Evolutionary conservation across 768 basidiomycete species (phyloP).

Genomic region (Leucocoprinus birnbaumii): DNA sequence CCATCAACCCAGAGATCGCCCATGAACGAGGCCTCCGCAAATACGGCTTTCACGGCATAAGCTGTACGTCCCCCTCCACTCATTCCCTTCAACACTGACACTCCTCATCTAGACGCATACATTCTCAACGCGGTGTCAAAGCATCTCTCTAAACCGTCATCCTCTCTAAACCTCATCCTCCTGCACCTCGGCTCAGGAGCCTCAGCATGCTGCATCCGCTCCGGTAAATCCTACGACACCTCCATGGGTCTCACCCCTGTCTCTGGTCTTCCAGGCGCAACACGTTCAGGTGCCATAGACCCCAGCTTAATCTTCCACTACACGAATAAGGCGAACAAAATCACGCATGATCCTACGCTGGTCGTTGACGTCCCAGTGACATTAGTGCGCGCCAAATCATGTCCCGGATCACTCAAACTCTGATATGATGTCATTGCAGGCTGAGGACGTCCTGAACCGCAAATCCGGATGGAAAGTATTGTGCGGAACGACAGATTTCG

Average conservation of each 20-base stretch:
- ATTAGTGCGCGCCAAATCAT: constrained; percentile 24
- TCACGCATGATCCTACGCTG: constrained; percentile 51
- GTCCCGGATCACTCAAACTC: too few species aligned
- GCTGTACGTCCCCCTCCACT: constrained; percentile 41
- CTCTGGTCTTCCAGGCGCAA: constrained; percentile 87
- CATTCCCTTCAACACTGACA: background rate
- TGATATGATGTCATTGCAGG: constrained; percentile 26
- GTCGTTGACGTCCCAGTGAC: constrained; percentile 53
- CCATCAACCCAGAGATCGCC: constrained; percentile 65
- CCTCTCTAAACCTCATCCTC: constrained; percentile 69
- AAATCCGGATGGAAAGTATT: constrained; percentile 78
- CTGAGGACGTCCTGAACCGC: constrained; percentile 73
- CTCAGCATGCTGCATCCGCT: constrained; percentile 70
- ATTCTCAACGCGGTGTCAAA: constrained; percentile 63
- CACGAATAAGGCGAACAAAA: constrained; percentile 47
- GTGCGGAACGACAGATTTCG: constrained; percentile 82
- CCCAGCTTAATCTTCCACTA: constrained; percentile 89
- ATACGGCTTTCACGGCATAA: constrained; percentile 91
- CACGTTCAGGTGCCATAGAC: constrained; percentile 80
- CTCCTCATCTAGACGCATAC: constrained; percentile 45
- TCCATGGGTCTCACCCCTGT: constrained; percentile 92
- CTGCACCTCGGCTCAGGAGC: constrained; percentile 93
- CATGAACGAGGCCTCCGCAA: constrained; percentile 70
- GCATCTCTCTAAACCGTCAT: constrained; percentile 50
- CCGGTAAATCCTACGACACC: constrained; percentile 78